Percentiles rank a stretch among this genome's conserved stretches.
Evolutionary conservation across 495 filamentous ascomycete species (phyloP).

Genomic region (Patellaria atrata): DNA sequence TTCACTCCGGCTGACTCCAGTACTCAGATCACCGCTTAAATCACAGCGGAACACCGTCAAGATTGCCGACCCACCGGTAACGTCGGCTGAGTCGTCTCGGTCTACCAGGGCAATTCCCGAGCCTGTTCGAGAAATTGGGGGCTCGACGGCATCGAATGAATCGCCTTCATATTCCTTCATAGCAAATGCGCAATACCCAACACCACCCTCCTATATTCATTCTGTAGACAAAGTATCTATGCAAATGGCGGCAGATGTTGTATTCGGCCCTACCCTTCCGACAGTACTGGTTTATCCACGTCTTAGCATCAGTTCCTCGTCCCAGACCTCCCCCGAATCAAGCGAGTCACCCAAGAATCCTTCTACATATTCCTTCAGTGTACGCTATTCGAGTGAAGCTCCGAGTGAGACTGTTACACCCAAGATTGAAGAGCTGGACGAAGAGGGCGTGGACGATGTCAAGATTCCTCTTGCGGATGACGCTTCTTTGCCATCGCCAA

Average conservation of each 20-base stretch:
- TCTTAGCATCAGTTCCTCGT: conserved; percentile 24
- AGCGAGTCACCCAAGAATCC: conserved; percentile 25
- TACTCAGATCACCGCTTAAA: neutral
- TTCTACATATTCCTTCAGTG: conserved; percentile 11
- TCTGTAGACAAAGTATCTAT: conserved; percentile 1
- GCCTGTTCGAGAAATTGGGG: too few species aligned
- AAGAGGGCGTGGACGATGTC: conserved; percentile 18
- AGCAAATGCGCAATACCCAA: conserved; percentile 9
- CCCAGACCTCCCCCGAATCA: conserved; percentile 23
- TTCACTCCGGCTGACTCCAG: conserved; percentile 1
- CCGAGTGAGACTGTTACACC: conserved; percentile 19
- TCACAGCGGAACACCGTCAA: neutral
- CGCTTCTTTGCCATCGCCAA: conserved; percentile 11
- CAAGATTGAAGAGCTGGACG: conserved; percentile 28
- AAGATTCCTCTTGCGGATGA: conserved; percentile 15
- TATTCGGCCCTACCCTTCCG: conserved; percentile 14
- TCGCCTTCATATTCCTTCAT: conserved; percentile 4
- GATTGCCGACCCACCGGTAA: neutral
- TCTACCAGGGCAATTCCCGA: too few species aligned
- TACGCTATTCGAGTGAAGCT: conserved; percentile 2
- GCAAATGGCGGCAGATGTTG: conserved; percentile 15
- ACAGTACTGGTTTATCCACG: conserved; percentile 12
- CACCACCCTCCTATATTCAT: conserved; percentile 4
- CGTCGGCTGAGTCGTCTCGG: neutral
- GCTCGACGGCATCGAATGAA: neutral